phyloP scores from a whole-genome alignment of 176 grass and related monocot genomes.

The Oryza glaberrima region DNA sequence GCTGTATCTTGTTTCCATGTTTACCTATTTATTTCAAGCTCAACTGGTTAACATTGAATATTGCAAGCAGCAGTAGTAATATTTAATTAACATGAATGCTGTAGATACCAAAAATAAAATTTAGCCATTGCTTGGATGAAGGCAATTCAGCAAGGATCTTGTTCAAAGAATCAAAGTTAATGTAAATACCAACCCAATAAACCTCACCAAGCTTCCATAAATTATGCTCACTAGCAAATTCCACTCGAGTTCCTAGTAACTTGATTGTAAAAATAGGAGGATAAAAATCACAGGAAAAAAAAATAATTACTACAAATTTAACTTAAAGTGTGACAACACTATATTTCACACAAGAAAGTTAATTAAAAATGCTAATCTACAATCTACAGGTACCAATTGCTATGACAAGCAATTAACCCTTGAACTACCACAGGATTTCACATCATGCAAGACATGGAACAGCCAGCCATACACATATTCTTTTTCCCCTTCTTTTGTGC shows the following conservation, averaged over 20 bases:
- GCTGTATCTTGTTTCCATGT: conserved; percentile 88
- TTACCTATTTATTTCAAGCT: conserved; percentile 67
- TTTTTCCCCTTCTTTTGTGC: background rate
- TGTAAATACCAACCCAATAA: conserved; percentile 6
- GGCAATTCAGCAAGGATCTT: conserved; percentile 2
- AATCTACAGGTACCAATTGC: background rate
- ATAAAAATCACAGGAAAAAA: conserved; percentile 8
- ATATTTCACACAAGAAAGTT: background rate
- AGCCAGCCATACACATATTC: background rate
- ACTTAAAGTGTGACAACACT: background rate
- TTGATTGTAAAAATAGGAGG: background rate
- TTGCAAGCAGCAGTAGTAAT: conserved; percentile 6
- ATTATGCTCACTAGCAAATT: background rate
- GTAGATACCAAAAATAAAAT: background rate
- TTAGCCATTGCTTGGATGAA: conserved; percentile 7
- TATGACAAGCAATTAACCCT: background rate
- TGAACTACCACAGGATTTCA: background rate
- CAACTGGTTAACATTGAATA: conserved; percentile 40
- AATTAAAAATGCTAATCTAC: background rate
- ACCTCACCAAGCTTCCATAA: conserved; percentile 14
- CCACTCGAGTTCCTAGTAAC: background rate
- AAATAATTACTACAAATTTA: background rate
- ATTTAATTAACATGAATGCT: conserved; percentile 5
- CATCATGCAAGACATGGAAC: background rate
- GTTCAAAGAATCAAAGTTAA: background rate